Evolutionary conservation across 1,139 yeast species (phyloP).

Genomic region (Blastobotrys indianensis): DNA sequence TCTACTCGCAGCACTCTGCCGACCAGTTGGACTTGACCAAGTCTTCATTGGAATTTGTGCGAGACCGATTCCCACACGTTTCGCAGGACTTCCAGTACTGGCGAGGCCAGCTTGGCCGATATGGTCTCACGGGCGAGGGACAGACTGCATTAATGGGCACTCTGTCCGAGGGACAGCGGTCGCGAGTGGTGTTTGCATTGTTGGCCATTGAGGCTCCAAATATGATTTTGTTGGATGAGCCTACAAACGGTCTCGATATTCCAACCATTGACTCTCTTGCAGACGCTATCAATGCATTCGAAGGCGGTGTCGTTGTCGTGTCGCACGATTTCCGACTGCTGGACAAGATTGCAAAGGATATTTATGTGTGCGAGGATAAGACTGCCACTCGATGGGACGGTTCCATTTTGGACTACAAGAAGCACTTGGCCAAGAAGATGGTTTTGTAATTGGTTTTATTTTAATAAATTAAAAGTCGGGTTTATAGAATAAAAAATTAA

Average conservation of each 20-base stretch:
- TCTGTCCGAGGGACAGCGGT: slow-evolving; percentile 97
- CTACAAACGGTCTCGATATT: slow-evolving; percentile 98
- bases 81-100: slow-evolving; percentile 99
- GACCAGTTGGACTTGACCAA: slow-evolving; percentile 95
- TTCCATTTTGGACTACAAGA: slow-evolving; percentile 83
- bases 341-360: slow-evolving; percentile 96
- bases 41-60: slow-evolving; percentile 92
- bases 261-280: slow-evolving; percentile 97
- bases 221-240: slow-evolving; percentile 93
- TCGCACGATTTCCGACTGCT: slow-evolving; percentile 98
- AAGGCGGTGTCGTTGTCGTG: slow-evolving; percentile 97
- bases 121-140: slow-evolving; percentile 97
- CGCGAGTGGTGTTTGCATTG: slow-evolving; percentile 95
- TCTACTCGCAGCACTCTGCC: slow-evolving; percentile 97
- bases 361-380: slow-evolving; percentile 89
- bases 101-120: slow-evolving; percentile 98
- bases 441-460: slow-evolving; percentile 25
- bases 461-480: no score
- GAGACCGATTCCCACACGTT: slow-evolving; percentile 80
- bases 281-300: slow-evolving; percentile 87
- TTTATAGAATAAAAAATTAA: no score
- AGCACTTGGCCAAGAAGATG: slow-evolving; percentile 82
- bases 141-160: slow-evolving; percentile 99
- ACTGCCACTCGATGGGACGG: slow-evolving; percentile 97
- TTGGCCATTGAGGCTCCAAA: slow-evolving; percentile 94